phyloP scores from a whole-genome alignment of 2,329 filamentous ascomycete species.

The Cercospora zeina region DNA sequence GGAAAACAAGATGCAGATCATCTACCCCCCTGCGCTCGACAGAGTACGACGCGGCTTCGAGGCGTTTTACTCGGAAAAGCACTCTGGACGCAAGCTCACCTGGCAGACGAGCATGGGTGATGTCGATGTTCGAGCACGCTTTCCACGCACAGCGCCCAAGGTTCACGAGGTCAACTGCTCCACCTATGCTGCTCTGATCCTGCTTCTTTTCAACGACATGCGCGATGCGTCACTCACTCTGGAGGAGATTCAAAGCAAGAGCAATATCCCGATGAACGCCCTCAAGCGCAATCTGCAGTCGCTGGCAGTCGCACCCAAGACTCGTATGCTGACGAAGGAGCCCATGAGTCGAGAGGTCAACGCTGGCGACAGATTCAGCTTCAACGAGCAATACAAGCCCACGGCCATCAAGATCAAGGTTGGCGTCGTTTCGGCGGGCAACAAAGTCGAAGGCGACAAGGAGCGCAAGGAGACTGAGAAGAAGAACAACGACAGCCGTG shows the following conservation, averaged over 20 bases:
- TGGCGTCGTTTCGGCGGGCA: conserved; percentile 74
- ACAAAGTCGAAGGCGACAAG: conserved; percentile 75
- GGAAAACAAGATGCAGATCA: conserved; percentile 58
- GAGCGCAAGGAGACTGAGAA: conserved; percentile 70
- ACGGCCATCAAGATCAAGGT: conserved; percentile 87
- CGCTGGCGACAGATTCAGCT: conserved; percentile 73
- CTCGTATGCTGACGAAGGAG: conserved; percentile 75
- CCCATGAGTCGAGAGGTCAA: conserved; percentile 77
- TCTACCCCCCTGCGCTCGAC: conserved; percentile 73
- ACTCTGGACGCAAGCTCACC: conserved; percentile 82
- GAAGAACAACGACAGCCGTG: conserved; percentile 71
- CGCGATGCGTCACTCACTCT: conserved; percentile 55
- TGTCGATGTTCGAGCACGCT: conserved; percentile 79
- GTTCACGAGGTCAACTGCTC: conserved; percentile 85
- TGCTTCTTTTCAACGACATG: conserved; percentile 86
- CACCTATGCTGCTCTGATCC: conserved; percentile 87
- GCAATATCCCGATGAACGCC: conserved; percentile 73
- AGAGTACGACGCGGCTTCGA: conserved; percentile 81
- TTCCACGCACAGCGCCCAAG: conserved; percentile 65
- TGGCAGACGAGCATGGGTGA: conserved; percentile 79
- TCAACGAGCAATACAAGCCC: conserved; percentile 79
- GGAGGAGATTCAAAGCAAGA: conserved; percentile 80
- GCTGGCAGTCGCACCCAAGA: conserved; percentile 79
- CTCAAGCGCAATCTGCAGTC: conserved; percentile 77
- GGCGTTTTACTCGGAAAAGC: conserved; percentile 81